These are phyloP conservation scores for Fusarium tricinctum DNA, from an alignment of 2,329 filamentous ascomycete genomes.

Conservation along the genomic window DNA sequence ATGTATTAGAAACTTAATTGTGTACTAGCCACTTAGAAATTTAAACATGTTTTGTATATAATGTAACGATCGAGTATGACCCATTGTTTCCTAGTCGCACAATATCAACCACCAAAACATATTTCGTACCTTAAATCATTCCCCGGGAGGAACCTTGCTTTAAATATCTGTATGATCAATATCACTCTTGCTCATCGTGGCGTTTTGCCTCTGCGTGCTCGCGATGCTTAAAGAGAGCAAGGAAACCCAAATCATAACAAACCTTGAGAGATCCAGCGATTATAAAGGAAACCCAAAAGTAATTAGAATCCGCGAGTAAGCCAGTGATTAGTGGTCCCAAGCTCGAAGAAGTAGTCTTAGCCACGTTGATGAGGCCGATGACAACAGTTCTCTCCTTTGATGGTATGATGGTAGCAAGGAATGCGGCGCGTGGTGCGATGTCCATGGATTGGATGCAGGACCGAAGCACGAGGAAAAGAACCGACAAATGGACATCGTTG, in stretches of 20 bases:
- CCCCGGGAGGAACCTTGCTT: too few relatives aligned
- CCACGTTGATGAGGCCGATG: constrained; percentile 78
- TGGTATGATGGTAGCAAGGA: constrained; percentile 74
- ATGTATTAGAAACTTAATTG: neutral
- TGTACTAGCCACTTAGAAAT: too few relatives aligned
- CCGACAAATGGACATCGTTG: constrained; percentile 64
- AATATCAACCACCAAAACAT: too few relatives aligned
- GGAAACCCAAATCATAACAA: constrained; percentile 70
- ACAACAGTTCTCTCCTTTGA: constrained; percentile 77
- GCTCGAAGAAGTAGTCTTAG: constrained; percentile 75
- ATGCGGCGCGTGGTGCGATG: constrained; percentile 76
- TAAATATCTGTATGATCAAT: neutral
- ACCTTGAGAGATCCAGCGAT: constrained; percentile 74
- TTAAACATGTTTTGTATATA: neutral
- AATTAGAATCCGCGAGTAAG: constrained; percentile 66
- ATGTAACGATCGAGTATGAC: neutral
- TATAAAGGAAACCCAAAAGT: constrained; percentile 74
- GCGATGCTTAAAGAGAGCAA: constrained; percentile 54
- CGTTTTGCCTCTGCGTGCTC: constrained; percentile 28
- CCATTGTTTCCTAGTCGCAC: neutral
- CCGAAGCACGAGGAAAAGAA: constrained; percentile 73
- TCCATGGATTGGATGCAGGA: constrained; percentile 78
- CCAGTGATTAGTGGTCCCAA: constrained; percentile 75
- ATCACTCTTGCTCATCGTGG: neutral
- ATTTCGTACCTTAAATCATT: too few relatives aligned